These are phyloP conservation scores for Thalassiosira livingstoniorum DNA, from an alignment of 352 stramenopile species.

Conservation along the genomic window DNA sequence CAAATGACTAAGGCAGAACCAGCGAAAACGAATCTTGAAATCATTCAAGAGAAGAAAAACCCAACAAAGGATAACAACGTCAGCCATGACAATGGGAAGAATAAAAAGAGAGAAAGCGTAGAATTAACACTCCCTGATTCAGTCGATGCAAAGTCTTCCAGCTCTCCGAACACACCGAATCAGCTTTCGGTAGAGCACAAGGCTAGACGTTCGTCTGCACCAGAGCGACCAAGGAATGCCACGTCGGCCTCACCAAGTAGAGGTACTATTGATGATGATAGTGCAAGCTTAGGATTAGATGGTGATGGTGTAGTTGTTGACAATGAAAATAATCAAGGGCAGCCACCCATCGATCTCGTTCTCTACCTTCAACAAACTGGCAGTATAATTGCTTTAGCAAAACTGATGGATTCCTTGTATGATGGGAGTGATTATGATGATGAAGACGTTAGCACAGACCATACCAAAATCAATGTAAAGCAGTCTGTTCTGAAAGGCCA, in stretches of 20 bases:
- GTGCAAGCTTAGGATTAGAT: constrained; percentile 19
- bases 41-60: constrained; percentile 27
- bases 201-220: neutral
- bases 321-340: constrained; percentile 43
- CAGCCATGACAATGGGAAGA: constrained; percentile 1
- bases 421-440: constrained; percentile 69
- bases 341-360: constrained; percentile 81
- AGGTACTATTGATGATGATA: constrained; percentile 55
- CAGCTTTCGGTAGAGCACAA: neutral
- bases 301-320: constrained; percentile 6
- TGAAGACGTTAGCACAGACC: constrained; percentile 18
- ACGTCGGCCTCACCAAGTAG: constrained; percentile 48
- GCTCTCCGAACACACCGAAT: neutral
- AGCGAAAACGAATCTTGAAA: too few relatives aligned
- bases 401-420: constrained; percentile 85
- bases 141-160: neutral
- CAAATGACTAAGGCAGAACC: constrained; percentile 13
- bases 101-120: neutral
- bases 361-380: constrained; percentile 84
- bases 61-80: neutral
- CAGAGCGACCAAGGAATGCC: constrained; percentile 24
- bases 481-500: neutral
- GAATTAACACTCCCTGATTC: neutral
- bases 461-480: neutral
- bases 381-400: constrained; percentile 84